phyloP scores from a whole-genome alignment of 2,329 filamentous ascomycete genomes.

The Ilyonectria sp. region DNA sequence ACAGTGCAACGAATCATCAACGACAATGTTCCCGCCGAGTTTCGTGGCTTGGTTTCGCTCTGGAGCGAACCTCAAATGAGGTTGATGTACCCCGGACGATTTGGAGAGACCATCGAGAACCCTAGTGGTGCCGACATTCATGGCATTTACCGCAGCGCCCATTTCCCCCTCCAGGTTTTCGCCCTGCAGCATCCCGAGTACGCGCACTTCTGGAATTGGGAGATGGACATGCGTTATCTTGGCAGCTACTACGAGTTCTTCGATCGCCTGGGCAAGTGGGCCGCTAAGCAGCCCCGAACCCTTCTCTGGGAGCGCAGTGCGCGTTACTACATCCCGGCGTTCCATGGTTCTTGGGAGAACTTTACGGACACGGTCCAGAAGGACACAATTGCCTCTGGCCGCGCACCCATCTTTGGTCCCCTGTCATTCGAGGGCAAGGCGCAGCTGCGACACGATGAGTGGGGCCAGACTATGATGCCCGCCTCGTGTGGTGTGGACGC shows the following conservation, averaged over 20 bases:
- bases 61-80: conserved; percentile 91
- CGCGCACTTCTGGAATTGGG: conserved; percentile 79
- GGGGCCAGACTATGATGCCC: conserved; percentile 68
- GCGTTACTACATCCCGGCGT: conserved; percentile 81
- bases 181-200: conserved; percentile 75
- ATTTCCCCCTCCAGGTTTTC: conserved; percentile 76
- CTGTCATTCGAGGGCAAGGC: conserved; percentile 65
- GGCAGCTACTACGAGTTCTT: conserved; percentile 83
- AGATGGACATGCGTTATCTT: conserved; percentile 77
- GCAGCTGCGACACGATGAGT: conserved; percentile 66
- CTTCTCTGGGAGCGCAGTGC: conserved; percentile 85
- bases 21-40: conserved; percentile 78
- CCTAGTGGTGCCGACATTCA: conserved; percentile 72
- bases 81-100: conserved; percentile 79
- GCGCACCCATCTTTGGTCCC: conserved; percentile 79
- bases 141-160: conserved; percentile 77
- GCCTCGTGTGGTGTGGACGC: conserved; percentile 68
- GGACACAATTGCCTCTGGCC: conserved; percentile 68
- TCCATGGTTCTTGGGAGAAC: conserved; percentile 81
- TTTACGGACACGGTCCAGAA: conserved; percentile 76
- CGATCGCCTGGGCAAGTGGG: conserved; percentile 76
- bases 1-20: conserved; percentile 81
- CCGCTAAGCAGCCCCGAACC: conserved; percentile 76
- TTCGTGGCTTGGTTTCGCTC: conserved; percentile 83
- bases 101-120: conserved; percentile 78